Conservation (phyloP, 2,329 filamentous ascomycete genomes). For the Phyllosticta ampelicida region DNA sequence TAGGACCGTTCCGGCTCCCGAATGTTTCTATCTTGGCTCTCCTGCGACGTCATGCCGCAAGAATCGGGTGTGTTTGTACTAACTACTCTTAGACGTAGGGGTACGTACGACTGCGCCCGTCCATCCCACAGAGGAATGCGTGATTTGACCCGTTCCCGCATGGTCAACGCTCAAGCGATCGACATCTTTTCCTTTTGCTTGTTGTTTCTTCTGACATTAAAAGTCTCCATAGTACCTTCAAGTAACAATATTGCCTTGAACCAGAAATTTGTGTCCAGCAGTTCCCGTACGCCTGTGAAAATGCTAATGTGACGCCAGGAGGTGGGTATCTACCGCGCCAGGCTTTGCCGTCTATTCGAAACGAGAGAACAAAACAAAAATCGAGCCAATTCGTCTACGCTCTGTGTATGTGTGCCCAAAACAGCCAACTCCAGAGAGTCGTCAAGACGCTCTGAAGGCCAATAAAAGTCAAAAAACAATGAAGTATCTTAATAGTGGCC, state of each 20-base stretch:
- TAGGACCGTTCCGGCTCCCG: not conserved
- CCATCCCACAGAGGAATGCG: not conserved
- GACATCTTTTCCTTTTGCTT: not conserved
- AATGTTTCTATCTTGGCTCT: not conserved
- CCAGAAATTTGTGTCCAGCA: not conserved
- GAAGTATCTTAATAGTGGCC: not conserved
- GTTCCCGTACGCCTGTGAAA: not conserved
- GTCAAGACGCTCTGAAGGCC: not conserved
- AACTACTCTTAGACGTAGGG: too few species aligned
- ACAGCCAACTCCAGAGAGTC: not conserved
- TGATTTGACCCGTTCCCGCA: not conserved
- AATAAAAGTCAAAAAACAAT: not conserved
- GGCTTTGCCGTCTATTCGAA: constrained; percentile 4
- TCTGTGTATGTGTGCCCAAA: not conserved
- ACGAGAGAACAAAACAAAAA: not conserved
- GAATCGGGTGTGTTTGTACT: not conserved
- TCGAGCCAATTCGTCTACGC: not conserved
- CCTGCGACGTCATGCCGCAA: constrained; percentile 1
- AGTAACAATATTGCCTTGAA: not conserved
- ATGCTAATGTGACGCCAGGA: constrained; percentile 8
- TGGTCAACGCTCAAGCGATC: not conserved
- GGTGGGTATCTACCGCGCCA: constrained; percentile 11
- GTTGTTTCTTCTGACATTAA: not conserved
- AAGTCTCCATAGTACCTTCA: not conserved
- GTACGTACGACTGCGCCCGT: too few species aligned